Evolutionary conservation across 805 yeast genomes (phyloP).

Genomic region (Scheffersomyces coipomensis): DNA sequence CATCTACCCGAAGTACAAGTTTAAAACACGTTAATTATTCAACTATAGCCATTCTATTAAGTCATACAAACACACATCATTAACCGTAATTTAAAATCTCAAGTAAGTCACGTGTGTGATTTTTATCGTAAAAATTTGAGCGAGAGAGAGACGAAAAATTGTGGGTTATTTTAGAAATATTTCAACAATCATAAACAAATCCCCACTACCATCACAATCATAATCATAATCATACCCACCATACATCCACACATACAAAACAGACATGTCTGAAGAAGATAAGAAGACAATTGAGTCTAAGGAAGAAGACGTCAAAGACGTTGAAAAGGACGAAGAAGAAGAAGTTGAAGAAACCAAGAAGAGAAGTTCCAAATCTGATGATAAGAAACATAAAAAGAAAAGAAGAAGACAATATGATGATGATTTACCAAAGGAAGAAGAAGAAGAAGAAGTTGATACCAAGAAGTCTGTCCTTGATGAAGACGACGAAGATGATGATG

Average conservation of each 20-base stretch:
- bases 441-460: constrained; percentile 43
- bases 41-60: too few species aligned
- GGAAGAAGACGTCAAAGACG: constrained; percentile 12
- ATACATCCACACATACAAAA: neutral
- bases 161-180: too few species aligned
- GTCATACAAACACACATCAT: too few species aligned
- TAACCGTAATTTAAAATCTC: too few species aligned
- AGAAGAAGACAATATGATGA: constrained; percentile 60
- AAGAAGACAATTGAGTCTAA: constrained; percentile 9
- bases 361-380: constrained; percentile 6
- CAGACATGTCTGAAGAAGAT: constrained; percentile 1
- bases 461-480: constrained; percentile 19
- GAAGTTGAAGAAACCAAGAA: constrained; percentile 4
- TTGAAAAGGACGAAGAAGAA: constrained; percentile 10
- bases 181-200: too few species aligned
- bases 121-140: too few species aligned
- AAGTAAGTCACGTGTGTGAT: too few species aligned
- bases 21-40: too few species aligned
- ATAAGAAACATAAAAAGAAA: constrained; percentile 43
- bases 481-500: constrained; percentile 43
- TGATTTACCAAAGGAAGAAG: constrained; percentile 48
- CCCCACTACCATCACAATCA: neutral
- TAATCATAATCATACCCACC: neutral
- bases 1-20: too few species aligned
- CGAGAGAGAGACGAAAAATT: too few species aligned